Conservation (phyloP, 352 stramenopile genomes). For the Globisporangium uncinulatum region DNA sequence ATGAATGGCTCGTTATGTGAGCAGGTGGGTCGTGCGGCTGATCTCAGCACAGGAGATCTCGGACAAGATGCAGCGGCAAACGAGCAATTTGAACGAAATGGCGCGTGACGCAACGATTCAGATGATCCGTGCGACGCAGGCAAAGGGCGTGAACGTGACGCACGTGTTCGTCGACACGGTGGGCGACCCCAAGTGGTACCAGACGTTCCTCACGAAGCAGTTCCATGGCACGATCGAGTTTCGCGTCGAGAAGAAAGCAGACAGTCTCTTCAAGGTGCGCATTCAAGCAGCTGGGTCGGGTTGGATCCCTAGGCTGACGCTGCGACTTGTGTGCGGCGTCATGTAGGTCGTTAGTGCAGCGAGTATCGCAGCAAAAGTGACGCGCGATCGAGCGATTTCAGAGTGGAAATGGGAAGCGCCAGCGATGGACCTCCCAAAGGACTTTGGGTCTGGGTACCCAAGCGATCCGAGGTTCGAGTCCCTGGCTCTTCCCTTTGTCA, state of each 20-base stretch:
- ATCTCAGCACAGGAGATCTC: conserved; percentile 93
- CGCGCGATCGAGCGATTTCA: conserved; percentile 82
- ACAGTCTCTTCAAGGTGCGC: conserved; percentile 92
- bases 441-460: conserved; percentile 89
- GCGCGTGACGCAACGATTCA: conserved; percentile 91
- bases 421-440: conserved; percentile 49
- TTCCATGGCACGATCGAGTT: conserved; percentile 89
- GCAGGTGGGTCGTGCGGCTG: conserved; percentile 86
- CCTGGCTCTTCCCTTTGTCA: neutral
- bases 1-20: neutral
- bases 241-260: conserved; percentile 94
- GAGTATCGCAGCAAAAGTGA: conserved; percentile 93
- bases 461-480: conserved; percentile 83
- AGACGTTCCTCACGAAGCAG: conserved; percentile 89
- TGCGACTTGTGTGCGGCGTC: too few relatives aligned
- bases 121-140: conserved; percentile 89
- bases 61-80: conserved; percentile 91
- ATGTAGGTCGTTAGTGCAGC: conserved; percentile 85
- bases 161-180: conserved; percentile 95
- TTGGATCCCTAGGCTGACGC: neutral
- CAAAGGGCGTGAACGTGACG: conserved; percentile 78
- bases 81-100: conserved; percentile 92
- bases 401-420: conserved; percentile 89
- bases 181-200: conserved; percentile 88
- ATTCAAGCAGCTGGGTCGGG: too few relatives aligned